These are phyloP conservation scores for Hymenoscyphus fructigenus DNA, from an alignment of 2,329 filamentous ascomycete genomes.

Conservation along the genomic window DNA sequence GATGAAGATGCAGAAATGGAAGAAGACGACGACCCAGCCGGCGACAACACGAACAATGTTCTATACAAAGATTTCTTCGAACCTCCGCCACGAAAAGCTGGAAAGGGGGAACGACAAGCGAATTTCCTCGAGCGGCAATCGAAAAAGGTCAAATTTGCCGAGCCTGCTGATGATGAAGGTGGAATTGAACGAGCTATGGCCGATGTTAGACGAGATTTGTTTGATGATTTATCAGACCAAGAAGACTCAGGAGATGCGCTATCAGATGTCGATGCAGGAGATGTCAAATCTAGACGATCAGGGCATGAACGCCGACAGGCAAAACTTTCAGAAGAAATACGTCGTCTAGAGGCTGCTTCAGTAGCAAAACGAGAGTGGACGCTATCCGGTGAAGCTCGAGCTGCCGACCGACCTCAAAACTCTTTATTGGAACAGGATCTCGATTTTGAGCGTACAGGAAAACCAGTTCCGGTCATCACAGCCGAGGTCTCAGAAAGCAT, in stretches of 20 bases:
- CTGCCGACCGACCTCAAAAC: constrained; percentile 79
- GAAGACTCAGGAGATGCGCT: constrained; percentile 65
- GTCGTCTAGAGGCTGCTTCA: constrained; percentile 82
- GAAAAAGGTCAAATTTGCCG: constrained; percentile 40
- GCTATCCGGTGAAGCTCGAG: constrained; percentile 81
- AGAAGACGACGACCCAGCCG: constrained; percentile 52
- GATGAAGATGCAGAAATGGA: constrained; percentile 52
- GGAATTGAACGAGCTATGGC: constrained; percentile 83
- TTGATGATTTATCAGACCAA: constrained; percentile 71
- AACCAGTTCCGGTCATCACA: constrained; percentile 91
- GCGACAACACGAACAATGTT: constrained; percentile 79
- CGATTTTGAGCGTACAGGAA: constrained; percentile 93
- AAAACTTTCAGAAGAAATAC: constrained; percentile 85
- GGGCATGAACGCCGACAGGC: constrained; percentile 85
- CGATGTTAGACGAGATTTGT: constrained; percentile 84
- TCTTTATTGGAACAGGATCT: constrained; percentile 92
- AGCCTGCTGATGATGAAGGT: constrained; percentile 52
- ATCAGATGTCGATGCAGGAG: constrained; percentile 64
- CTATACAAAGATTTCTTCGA: constrained; percentile 94
- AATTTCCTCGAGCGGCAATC: constrained; percentile 39
- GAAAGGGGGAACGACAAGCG: constrained; percentile 49
- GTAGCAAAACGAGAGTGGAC: constrained; percentile 92
- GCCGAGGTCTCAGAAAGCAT: constrained; percentile 88
- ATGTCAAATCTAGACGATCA: constrained; percentile 73
- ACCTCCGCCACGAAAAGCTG: constrained; percentile 72